These are phyloP conservation scores for Arthrobotrys pseudoclavata DNA, from an alignment of 2,329 filamentous ascomycete genomes.

Conservation along the genomic window DNA sequence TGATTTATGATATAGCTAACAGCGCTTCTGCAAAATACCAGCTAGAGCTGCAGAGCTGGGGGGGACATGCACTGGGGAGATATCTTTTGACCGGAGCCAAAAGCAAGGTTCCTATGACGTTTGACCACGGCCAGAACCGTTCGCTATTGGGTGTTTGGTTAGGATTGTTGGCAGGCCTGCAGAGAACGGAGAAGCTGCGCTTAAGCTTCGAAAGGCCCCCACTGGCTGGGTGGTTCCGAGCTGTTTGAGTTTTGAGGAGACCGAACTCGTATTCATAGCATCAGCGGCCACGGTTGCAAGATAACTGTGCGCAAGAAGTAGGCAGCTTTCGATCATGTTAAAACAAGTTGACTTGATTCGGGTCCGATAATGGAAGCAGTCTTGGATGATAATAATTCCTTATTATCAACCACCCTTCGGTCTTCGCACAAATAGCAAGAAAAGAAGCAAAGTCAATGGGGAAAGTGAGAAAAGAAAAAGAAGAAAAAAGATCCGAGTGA, in stretches of 20 bases:
- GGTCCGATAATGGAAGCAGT: conserved; percentile 2
- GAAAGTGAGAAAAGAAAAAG: conserved; percentile 36
- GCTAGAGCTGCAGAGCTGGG: neutral
- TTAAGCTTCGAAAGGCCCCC: conserved; percentile 46
- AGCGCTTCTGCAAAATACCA: conserved; percentile 40
- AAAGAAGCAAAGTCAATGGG: neutral
- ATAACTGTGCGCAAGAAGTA: neutral
- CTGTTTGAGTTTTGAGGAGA: neutral
- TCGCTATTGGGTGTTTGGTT: conserved; percentile 38
- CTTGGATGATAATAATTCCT: neutral
- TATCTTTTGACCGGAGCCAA: conserved; percentile 44
- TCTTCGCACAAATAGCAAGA: conserved; percentile 23
- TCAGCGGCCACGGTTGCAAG: conserved; percentile 39
- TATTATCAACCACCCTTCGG: neutral
- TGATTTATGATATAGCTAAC: conserved; percentile 30
- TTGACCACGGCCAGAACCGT: neutral
- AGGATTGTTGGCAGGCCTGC: conserved; percentile 7
- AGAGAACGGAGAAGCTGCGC: conserved; percentile 39
- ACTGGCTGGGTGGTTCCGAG: conserved; percentile 43
- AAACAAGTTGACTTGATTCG: conserved; percentile 5
- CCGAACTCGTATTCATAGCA: neutral
- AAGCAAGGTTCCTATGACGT: conserved; percentile 38
- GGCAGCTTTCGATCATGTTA: conserved; percentile 13
- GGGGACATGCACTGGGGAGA: neutral
- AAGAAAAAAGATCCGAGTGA: conserved; percentile 48